These are phyloP conservation scores for Fusarium acutatum DNA, from an alignment of 2,329 filamentous ascomycete genomes.

Conservation along the genomic window DNA sequence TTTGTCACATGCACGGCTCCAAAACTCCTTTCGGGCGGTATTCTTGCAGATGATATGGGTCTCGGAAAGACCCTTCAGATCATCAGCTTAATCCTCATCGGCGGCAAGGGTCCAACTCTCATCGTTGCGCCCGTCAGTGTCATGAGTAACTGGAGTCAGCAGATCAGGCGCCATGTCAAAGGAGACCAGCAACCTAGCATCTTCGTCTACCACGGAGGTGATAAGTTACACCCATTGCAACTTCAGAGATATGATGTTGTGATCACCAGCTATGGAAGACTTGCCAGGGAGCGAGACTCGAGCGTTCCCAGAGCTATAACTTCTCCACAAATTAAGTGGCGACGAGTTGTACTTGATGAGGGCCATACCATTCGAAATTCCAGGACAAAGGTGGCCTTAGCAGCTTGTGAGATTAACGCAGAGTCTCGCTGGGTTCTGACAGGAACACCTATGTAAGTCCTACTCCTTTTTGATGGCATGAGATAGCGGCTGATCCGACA, in stretches of 20 bases:
- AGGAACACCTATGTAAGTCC: slow-evolving; percentile 77
- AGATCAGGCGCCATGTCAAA: slow-evolving; percentile 77
- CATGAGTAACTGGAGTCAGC: slow-evolving; percentile 90
- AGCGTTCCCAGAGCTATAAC: slow-evolving; percentile 53
- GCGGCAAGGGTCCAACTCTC: slow-evolving; percentile 69
- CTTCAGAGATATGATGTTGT: slow-evolving; percentile 77
- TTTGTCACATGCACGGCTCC: slow-evolving; percentile 69
- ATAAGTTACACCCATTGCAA: slow-evolving; percentile 63
- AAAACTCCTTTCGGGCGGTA: slow-evolving; percentile 77
- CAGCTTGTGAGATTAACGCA: slow-evolving; percentile 72
- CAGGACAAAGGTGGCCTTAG: slow-evolving; percentile 74
- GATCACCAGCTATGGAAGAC: slow-evolving; percentile 84
- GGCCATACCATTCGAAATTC: slow-evolving; percentile 85
- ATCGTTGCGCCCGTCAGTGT: slow-evolving; percentile 85
- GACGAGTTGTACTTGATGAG: slow-evolving; percentile 83
- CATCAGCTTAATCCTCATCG: slow-evolving; percentile 77
- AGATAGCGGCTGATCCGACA: slow-evolving; percentile 38
- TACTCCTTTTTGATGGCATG: neutral
- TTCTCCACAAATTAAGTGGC: slow-evolving; percentile 67
- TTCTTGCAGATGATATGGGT: slow-evolving; percentile 91
- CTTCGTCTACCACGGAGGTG: slow-evolving; percentile 77
- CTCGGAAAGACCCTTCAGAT: slow-evolving; percentile 89
- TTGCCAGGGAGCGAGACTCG: slow-evolving; percentile 70
- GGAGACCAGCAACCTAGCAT: slow-evolving; percentile 70
- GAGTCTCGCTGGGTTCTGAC: slow-evolving; percentile 82